Base-by-base conservation (phyloP, 257 asterid species). In the Scutellaria minor region DNA sequence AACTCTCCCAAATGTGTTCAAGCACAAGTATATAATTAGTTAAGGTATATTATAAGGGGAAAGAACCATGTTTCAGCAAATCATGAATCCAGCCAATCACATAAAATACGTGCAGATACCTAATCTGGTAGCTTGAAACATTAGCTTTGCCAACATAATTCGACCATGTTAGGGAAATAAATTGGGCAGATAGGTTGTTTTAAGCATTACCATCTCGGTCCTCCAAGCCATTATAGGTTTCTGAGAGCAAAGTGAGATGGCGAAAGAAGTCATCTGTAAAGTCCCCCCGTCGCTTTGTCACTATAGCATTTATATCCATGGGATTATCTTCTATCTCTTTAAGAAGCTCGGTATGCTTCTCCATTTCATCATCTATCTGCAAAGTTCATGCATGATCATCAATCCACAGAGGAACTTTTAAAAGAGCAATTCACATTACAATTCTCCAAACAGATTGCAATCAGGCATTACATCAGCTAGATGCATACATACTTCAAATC, bases 341-440 rank as follows among this genome's bases (percentile, higher is more conserved):
- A n/a, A 91, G 84, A 62, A 93, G 92, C 41, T 82, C 87, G 55
- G 77, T 48, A 79, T 93, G 92, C 79, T 79, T 83, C 37, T 86
- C 96, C 92, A 93, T 91, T 82, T 91, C 98, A 72, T 89, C 96
- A 73, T 93, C 97, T 84, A 93, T 91, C 97, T 93, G 91, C 83
- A 87, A 74, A 42, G 35, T 68, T 50, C 72, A 79, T 56, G 73
- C 70, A 51, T 66, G 73, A 80, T 82, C 84, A 82, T 79, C 44
- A 56, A 64, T 47, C 54, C 10, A 77, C 35, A 42, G 12, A 8
- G 53, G 54, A n/a, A 12, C 4, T 42, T 13, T 24, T 24, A 46
- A 31, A 66, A 55, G 53, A 66, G 52, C 1, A 1, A 60, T 40
- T 50, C 72, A 18, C 64, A 71, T 71, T 22, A 51, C 6, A 70